Evolutionary conservation across 495 filamentous ascomycete species (phyloP).

Genomic region (Talaromyces nanjingensis): DNA sequence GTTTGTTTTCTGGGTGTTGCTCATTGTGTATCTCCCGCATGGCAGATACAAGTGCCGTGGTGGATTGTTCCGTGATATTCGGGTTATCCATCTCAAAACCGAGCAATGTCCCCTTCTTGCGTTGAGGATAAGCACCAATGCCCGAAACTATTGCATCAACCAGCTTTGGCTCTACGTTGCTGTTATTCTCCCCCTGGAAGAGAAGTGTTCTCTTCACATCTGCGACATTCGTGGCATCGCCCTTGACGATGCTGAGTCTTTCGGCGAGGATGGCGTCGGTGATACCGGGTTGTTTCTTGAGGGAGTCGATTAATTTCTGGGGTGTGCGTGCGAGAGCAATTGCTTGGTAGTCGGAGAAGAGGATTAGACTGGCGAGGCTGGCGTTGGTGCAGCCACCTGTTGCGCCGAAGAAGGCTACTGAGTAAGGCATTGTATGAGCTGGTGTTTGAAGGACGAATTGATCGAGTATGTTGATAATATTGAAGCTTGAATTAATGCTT

Average conservation of each 20-base stretch:
- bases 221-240: constrained; percentile 42
- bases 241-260: constrained; percentile 42
- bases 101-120: constrained; percentile 11
- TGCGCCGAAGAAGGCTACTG: constrained; percentile 44
- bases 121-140: constrained; percentile 32
- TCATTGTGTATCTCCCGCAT: constrained; percentile 17
- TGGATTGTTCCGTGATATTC: constrained; percentile 22
- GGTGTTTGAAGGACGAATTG: background rate
- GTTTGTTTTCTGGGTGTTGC: constrained; percentile 11
- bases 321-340: constrained; percentile 54
- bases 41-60: constrained; percentile 19
- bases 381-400: constrained; percentile 42
- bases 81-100: constrained; percentile 16
- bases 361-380: constrained; percentile 42
- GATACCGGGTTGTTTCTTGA: constrained; percentile 27
- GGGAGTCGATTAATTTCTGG: constrained; percentile 46
- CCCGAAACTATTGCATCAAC: constrained; percentile 37
- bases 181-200: constrained; percentile 1
- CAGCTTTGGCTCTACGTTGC: constrained; percentile 2
- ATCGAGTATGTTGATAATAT: background rate
- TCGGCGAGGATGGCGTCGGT: constrained; percentile 19
- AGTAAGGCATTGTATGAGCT: constrained; percentile 10
- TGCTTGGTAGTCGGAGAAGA: constrained; percentile 34
- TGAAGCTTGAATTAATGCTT: background rate
- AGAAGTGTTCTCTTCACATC: constrained; percentile 31